Base-by-base conservation (phyloP, 441 rosid species). In the Lepidium campestre region DNA sequence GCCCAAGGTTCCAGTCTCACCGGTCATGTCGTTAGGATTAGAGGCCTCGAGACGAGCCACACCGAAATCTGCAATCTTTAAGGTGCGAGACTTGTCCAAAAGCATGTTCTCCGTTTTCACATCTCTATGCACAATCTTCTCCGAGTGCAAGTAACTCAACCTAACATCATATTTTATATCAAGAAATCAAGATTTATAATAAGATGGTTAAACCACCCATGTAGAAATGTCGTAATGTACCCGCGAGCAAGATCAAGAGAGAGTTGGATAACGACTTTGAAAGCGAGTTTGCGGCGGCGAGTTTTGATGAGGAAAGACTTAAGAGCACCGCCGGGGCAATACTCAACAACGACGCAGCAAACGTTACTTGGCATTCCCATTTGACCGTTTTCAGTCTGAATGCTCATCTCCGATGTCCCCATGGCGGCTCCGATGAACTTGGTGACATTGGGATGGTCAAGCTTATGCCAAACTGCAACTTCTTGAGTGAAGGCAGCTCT, bases 91-190 rank as follows among this genome's bases (percentile, higher is more conserved):
- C 84, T 80, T 85, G 72, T 87, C 93, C 48, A 87, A 60, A 39
- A 87, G 86, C 89, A 87, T 85, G 81, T 87, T 87, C 70, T 87
- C 93, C 6, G 93, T 87, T 74, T 87, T 86, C 50, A 87, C 93
- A 73, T 87, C 93, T 79, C 93, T 76, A 68, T 87, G 93, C 36
- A 87, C 93, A 7, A 85, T 87, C 81, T 85, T 87, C 82, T 80
- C 12, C 29, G 81, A 76, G 65, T 87, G 90, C 57, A 87, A 83
- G 76, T 87, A 85, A 71, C 85, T 80, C 75, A 85, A 73, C 82
- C 93, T 87, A 64, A 34, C 10, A 52, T 32, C 50, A 23, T 48
- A 45, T 6, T n/a, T n/a, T n/a, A 11, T 9, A 14, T 20, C 64
- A 32, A 56, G 2, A 10, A 10, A 31, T 32, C 23, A 53, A 53